Evolutionary conservation across 2,329 filamentous ascomycete species (phyloP).

Genomic region (Alternaria infectoria): DNA sequence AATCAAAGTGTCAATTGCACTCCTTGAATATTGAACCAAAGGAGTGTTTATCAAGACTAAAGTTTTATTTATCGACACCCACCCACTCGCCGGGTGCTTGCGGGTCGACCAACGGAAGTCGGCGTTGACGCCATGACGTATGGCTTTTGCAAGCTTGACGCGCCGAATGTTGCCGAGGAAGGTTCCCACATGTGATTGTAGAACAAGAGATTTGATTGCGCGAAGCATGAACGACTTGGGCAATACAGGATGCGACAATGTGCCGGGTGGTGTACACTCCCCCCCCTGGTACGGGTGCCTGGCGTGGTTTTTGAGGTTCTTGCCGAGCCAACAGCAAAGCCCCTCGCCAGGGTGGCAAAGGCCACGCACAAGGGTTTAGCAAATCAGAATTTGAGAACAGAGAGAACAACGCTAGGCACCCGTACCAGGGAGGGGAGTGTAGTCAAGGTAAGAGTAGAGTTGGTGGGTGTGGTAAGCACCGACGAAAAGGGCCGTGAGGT

Average conservation of each 20-base stretch:
- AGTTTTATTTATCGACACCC: slow-evolving; percentile 5
- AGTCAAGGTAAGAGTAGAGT: no score
- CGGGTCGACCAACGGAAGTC: slow-evolving; percentile 16
- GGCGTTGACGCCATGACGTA: slow-evolving; percentile 25
- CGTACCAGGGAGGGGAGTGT: no score
- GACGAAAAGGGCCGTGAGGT: not conserved
- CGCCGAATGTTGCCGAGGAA: slow-evolving; percentile 1
- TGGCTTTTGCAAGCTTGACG: slow-evolving; percentile 18
- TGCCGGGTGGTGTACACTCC: accelerated
- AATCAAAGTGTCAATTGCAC: accelerated
- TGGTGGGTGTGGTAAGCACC: not conserved
- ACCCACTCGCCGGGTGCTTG: slow-evolving; percentile 17
- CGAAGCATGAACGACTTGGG: not conserved
- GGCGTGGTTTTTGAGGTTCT: no score
- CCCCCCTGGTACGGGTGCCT: no score
- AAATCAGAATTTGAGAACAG: no score
- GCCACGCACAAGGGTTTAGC: no score
- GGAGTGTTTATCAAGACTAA: not conserved
- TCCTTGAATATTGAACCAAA: not conserved
- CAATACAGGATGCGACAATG: not conserved
- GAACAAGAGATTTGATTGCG: not conserved
- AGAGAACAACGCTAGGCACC: no score
- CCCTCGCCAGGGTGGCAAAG: no score
- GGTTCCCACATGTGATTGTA: not conserved
- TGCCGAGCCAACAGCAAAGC: no score